Conservation (phyloP, 495 filamentous ascomycete genomes). For the Ramalina intermedia region DNA sequence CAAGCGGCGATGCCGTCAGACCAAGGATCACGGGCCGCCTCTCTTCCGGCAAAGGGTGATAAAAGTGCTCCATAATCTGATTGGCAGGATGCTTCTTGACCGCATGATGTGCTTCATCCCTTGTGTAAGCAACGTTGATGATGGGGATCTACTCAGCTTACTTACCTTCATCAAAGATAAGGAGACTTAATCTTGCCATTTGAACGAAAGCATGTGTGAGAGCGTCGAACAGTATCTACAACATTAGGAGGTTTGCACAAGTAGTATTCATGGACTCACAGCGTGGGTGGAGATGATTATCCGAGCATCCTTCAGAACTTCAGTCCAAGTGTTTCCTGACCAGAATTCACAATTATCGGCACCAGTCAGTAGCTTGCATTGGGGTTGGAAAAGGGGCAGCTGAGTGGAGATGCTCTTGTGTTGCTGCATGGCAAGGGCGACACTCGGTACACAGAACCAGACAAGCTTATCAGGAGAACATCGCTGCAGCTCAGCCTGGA, state of each 20-base stretch:
- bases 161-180: conserved; percentile 86
- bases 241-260: conserved; percentile 9
- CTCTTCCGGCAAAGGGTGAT: conserved; percentile 35
- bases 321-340: conserved; percentile 62
- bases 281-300: conserved; percentile 69
- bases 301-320: conserved; percentile 46
- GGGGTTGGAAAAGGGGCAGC: conserved; percentile 38
- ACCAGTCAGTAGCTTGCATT: conserved; percentile 51
- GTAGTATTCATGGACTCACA: conserved; percentile 4
- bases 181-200: conserved; percentile 47
- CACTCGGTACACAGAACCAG: conserved; percentile 79
- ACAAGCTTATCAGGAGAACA: conserved; percentile 44
- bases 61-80: conserved; percentile 66
- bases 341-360: conserved; percentile 59
- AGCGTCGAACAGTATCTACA: conserved; percentile 57
- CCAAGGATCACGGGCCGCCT: conserved; percentile 58
- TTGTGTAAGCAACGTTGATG: conserved; percentile 22
- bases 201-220: conserved; percentile 66
- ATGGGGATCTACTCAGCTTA: conserved; percentile 3
- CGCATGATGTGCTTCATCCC: conserved; percentile 52
- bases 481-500: conserved; percentile 57
- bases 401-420: conserved; percentile 43
- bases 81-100: conserved; percentile 48
- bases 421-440: conserved; percentile 64
- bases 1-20: conserved; percentile 71